Conservation (phyloP, 306 rosid species). For the Vigna unguiculata region DNA sequence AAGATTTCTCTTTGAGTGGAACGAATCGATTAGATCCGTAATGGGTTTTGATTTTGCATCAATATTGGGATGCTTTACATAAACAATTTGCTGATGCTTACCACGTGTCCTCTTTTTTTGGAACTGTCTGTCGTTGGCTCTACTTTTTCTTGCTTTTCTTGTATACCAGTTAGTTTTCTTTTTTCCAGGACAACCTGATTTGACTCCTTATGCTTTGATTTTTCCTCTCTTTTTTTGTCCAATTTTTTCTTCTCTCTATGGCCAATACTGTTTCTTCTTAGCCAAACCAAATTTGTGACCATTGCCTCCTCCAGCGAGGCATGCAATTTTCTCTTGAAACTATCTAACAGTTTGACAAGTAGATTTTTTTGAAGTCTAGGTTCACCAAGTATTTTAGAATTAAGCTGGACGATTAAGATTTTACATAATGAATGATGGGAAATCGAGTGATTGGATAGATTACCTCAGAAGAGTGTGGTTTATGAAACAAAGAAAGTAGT, state of each 20-base stretch:
- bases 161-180: constrained; percentile 16
- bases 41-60: constrained; percentile 47
- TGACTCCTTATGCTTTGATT: constrained; percentile 38
- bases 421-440: background rate
- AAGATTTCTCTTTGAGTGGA: constrained; percentile 43
- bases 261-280: background rate
- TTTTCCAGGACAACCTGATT: constrained; percentile 49
- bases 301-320: constrained; percentile 43
- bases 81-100: constrained; percentile 44
- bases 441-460: constrained; percentile 2
- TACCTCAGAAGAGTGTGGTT: background rate
- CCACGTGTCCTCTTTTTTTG: constrained; percentile 55
- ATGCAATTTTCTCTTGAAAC: constrained; percentile 4
- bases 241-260: background rate
- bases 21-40: constrained; percentile 45
- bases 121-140: constrained; percentile 37
- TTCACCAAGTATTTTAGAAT: background rate
- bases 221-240: constrained; percentile 18
- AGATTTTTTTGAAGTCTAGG: background rate
- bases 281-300: constrained; percentile 36
- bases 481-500: background rate
- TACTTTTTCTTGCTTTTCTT: constrained; percentile 32
- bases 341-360: constrained; percentile 6
- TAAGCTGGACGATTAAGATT: constrained; percentile 1
- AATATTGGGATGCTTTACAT: constrained; percentile 13